Evolutionary conservation across 2,329 filamentous ascomycete genomes (phyloP).

Genomic region (Talaromyces sp.): DNA sequence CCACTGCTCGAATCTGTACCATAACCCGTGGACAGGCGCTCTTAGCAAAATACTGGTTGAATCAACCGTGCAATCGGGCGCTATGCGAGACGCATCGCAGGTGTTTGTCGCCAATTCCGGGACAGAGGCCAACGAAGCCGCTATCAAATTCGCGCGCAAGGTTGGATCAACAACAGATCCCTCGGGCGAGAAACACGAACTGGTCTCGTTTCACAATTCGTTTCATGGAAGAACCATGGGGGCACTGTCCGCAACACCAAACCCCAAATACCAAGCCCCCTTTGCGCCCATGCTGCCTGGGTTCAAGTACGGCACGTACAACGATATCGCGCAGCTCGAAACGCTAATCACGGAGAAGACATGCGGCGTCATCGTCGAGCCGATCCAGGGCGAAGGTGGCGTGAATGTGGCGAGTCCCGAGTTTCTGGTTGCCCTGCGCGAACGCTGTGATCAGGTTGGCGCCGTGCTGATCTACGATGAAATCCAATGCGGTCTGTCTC

Average conservation of each 20-base stretch:
- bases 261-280: slow-evolving; percentile 94
- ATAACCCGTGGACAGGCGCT: slow-evolving; percentile 90
- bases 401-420: slow-evolving; percentile 76
- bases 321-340: slow-evolving; percentile 67
- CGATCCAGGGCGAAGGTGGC: slow-evolving; percentile 94
- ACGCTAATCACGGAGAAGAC: slow-evolving; percentile 75
- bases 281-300: slow-evolving; percentile 95
- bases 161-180: slow-evolving; percentile 71
- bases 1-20: slow-evolving; percentile 93
- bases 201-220: slow-evolving; percentile 84
- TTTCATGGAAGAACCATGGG: slow-evolving; percentile 99
- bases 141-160: slow-evolving; percentile 94
- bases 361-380: slow-evolving; percentile 92
- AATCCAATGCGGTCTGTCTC: slow-evolving; percentile 88
- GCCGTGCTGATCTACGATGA: slow-evolving; percentile 92
- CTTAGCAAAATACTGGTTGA: slow-evolving; percentile 81
- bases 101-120: slow-evolving; percentile 96
- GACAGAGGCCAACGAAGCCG: slow-evolving; percentile 94
- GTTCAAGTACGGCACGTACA: slow-evolving; percentile 80
- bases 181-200: slow-evolving; percentile 66
- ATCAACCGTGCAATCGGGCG: slow-evolving; percentile 70
- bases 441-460: slow-evolving; percentile 77
- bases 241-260: slow-evolving; percentile 87
- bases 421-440: slow-evolving; percentile 78
- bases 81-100: slow-evolving; percentile 71